Base-by-base conservation (phyloP, 1,284 basidiomycete species). In the Coniferiporia weirii region DNA sequence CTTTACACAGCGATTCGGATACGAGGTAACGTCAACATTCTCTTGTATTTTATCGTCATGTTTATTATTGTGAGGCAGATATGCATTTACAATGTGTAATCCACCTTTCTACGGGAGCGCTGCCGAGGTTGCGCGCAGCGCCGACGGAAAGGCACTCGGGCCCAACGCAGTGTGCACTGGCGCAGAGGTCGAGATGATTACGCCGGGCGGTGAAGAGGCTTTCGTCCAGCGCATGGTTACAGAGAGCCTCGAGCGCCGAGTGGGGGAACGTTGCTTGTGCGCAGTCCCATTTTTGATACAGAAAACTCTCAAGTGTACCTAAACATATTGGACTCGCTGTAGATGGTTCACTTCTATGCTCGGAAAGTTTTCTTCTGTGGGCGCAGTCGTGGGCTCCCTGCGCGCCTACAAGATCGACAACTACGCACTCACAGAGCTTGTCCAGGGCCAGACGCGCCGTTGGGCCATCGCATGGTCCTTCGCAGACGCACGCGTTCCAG, bases 301-400 rank as follows among this genome's bases (percentile, higher is more conserved):
- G 15, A 32, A 12, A 12, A 12, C 8, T 15, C 8, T 40, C 38
- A 12, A 40, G 27, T 2, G 5, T 2, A 40, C 38, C 9, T 40
- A 40, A 40, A 15, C 8, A 40, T 7, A 34, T n/a, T n/a, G 12
- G 44, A 13, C 8, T 40, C 8, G 34, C 9, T 32, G 4, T 54
- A 93, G 91, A 54, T 97, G 93, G 95, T 98, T 85, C 69, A 95
- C 95, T 0, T 93, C 91, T 9, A 87, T 98, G 80, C 77, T 98
- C 0, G 95, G 95, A 1, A 95, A 92, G 66, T 77, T 91, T 67
- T 82, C 88, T 0, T 93, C 91, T 15, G 75, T 97, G 3, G 70
- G 70, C 0, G 72, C 79, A 1, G 70, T 98, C 1, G 80, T 94
- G 0, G 73, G 73, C 0, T 66, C 78, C 2, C 72, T 98, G 13